Percentiles rank a stretch among this genome's conserved stretches.
phyloP scores from a whole-genome alignment of 768 basidiomycete species.

The Coprinopsis strossmayeri region DNA sequence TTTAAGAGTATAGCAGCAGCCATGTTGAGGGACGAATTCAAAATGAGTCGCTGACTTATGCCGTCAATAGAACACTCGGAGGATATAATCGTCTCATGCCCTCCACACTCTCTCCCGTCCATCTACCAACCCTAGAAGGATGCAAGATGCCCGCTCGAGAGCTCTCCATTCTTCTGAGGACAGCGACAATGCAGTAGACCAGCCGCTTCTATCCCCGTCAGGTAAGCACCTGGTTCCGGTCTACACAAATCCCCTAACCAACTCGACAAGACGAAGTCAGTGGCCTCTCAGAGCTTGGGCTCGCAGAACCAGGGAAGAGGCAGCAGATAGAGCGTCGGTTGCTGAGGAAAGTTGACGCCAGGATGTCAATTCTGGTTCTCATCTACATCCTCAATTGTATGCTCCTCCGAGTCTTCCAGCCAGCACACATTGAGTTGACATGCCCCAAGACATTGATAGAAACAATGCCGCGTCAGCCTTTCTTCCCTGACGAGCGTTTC shows the following conservation, averaged over 20 bases:
- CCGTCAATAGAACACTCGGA: not conserved
- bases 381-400: slow-evolving; percentile 44
- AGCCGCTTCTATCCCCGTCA: no score
- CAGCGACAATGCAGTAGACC: no score
- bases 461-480: slow-evolving; percentile 56
- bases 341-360: slow-evolving; percentile 41
- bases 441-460: slow-evolving; percentile 53
- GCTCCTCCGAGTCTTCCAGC: not conserved
- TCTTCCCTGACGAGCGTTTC: not conserved
- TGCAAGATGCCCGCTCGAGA: no score
- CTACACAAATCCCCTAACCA: slow-evolving; percentile 7
- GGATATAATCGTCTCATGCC: no score
- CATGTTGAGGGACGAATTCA: slow-evolving; percentile 26
- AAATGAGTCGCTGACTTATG: not conserved
- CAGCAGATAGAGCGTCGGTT: slow-evolving; percentile 27
- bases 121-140: no score
- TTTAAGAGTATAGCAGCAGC: slow-evolving; percentile 39
- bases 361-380: slow-evolving; percentile 41
- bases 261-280: no score
- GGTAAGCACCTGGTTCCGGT: no score
- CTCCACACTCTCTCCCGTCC: no score
- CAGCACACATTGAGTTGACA: not conserved
- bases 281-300: slow-evolving; percentile 18
- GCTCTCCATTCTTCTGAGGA: no score
- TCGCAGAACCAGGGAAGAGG: slow-evolving; percentile 18